phyloP scores from a whole-genome alignment of 495 filamentous ascomycete genomes.

The Zalerion maritima region DNA sequence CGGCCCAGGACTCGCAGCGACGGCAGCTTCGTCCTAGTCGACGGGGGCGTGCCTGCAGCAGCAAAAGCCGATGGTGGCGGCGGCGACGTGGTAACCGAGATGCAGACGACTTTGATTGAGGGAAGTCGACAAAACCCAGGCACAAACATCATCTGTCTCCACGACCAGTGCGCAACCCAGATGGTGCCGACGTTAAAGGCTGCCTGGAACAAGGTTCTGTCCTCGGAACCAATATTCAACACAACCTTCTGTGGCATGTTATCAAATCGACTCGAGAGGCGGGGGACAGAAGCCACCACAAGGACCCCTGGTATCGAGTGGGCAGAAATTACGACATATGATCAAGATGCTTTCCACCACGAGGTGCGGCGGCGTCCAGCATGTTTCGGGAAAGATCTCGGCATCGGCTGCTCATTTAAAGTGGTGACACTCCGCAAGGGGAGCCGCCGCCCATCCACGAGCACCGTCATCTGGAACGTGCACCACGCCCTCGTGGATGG shows the following conservation, averaged over 20 bases:
- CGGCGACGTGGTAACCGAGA: slow-evolving; percentile 1
- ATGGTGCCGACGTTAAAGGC: slow-evolving; percentile 4
- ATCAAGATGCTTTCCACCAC: background rate
- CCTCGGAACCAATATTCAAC: slow-evolving; percentile 9
- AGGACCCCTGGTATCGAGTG: background rate
- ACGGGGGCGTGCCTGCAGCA: too few species aligned
- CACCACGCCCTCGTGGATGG: slow-evolving; percentile 29
- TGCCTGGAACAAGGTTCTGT: slow-evolving; percentile 9
- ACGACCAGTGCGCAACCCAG: slow-evolving; percentile 2
- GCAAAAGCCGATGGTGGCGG: background rate
- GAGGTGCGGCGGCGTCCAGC: background rate
- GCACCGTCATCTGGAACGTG: slow-evolving; percentile 23
- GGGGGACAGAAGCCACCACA: background rate
- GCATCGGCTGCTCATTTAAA: too few species aligned
- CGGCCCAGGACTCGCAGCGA: too few species aligned
- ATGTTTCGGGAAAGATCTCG: too few species aligned
- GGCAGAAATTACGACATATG: background rate
- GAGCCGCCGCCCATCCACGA: too few species aligned
- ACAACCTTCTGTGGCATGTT: slow-evolving; percentile 3
- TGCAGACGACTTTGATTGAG: slow-evolving; percentile 1
- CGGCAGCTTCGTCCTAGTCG: too few species aligned
- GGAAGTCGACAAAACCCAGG: background rate
- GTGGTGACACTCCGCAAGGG: too few species aligned
- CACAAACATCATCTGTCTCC: slow-evolving; percentile 4
- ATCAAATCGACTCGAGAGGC: background rate